Base-by-base conservation (phyloP, 1,284 basidiomycete genomes). In the Sporisorium reilianum region DNA sequence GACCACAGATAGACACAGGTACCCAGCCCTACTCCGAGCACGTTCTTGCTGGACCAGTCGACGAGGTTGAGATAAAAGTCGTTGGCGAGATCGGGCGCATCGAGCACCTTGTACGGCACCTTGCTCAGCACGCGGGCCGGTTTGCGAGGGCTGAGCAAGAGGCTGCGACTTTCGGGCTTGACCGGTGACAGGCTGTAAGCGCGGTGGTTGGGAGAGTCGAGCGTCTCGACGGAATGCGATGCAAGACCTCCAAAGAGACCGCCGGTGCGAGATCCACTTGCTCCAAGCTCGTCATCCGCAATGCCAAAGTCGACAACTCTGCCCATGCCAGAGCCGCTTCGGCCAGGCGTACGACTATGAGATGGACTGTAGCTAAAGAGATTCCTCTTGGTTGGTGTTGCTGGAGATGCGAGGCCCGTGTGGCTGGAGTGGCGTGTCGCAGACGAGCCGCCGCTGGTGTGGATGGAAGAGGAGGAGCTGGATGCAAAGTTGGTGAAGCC, bases 41-140 rank as follows among this genome's bases (percentile, higher is more conserved):
- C 90, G 83, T 99, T 97, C 9, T 93, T 95, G 55, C 91, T 92
- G 1, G 92, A 94, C 96, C 97, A 99, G 74, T 98, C 96, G 18
- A 99, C 95, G 18, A 99, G 89, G 81, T 99, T 99, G 71, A 99
- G 91, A 82, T 99, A 99, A 85, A 97, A 99, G 84, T 99, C 97
- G 85, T 99, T 96, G 22, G 78, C 81, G 20, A 99, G 90, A 71
- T 98, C 95, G 0, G 96, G 97, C 1, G 97, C 97, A 83, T 99
- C 96, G 23, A 99, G 89, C 0, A 99, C 96, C 75, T 97, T 92
- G 87, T 96, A 99, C 0, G 97, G 97, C 0, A 96, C 97, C 84
- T 96, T 95, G 86, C 92, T 93, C 1, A 98, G 91, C 66, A 89
- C 91, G 34, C 96, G 89, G 3, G 93, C 88, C 55, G 91, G 88